Evolutionary conservation across 2,329 filamentous ascomycete genomes (phyloP).

Genomic region (Fusarium sp.): DNA sequence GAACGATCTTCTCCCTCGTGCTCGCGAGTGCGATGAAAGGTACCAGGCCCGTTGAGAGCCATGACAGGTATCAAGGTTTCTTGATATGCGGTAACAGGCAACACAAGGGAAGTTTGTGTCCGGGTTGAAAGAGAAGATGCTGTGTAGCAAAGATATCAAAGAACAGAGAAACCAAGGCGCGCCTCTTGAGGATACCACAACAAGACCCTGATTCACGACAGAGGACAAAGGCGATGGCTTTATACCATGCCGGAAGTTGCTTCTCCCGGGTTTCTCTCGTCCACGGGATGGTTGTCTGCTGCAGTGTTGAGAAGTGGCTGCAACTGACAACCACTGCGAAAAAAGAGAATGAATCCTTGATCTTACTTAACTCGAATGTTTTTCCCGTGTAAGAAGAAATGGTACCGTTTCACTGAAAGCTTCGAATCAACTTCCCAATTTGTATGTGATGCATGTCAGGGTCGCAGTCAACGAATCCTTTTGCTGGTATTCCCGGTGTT

Average conservation of each 20-base stretch:
- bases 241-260: not conserved
- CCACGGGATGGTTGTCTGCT: not conserved
- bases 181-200: not conserved
- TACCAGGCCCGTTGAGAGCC: conserved; percentile 42
- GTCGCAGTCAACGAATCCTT: not conserved
- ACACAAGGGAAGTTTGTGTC: not conserved
- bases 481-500: not conserved
- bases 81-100: not conserved
- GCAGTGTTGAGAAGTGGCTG: not conserved
- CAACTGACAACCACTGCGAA: not conserved
- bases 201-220: not conserved
- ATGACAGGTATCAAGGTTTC: conserved; percentile 18
- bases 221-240: not conserved
- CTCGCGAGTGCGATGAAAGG: conserved; percentile 41
- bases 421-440: not conserved
- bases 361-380: not conserved
- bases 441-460: not conserved
- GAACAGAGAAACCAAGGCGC: not conserved
- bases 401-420: not conserved
- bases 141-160: not conserved
- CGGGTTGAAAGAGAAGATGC: not conserved
- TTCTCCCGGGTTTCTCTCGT: not conserved
- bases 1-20: conserved; percentile 42
- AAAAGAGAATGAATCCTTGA: not conserved
- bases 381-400: not conserved